Conservation (phyloP, 352 stramenopile species). For the Pythium biforme region DNA sequence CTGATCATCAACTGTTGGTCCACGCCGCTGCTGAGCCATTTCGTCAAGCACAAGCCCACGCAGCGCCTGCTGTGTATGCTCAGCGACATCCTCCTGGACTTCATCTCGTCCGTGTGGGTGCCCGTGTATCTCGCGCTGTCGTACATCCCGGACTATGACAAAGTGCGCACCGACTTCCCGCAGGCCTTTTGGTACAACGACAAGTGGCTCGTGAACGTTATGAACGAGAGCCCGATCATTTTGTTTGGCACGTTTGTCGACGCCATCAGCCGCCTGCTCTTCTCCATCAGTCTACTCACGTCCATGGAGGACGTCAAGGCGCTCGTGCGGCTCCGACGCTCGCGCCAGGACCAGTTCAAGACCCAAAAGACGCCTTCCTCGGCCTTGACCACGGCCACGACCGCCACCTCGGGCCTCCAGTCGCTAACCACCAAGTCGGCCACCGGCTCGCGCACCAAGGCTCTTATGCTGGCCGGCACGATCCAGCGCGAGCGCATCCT, state of each 20-base stretch:
- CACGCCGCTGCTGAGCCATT: conserved; percentile 3
- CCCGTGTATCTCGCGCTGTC: conserved; percentile 4
- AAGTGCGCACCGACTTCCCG: not conserved
- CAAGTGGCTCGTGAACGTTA: not conserved
- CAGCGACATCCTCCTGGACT: conserved; percentile 16
- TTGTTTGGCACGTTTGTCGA: conserved; percentile 10
- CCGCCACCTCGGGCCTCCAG: not conserved
- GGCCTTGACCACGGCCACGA: not conserved
- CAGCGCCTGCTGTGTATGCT: conserved; percentile 12
- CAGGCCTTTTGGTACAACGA: conserved; percentile 5
- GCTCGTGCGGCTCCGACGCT: conserved; percentile 4
- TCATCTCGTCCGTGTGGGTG: conserved; percentile 11
- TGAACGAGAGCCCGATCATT: conserved; percentile 10
- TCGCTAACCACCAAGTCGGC: not conserved
- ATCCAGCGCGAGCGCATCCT: not conserved
- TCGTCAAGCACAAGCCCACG: not conserved
- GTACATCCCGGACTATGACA: conserved; percentile 10
- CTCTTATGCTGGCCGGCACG: not conserved
- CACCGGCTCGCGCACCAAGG: not conserved
- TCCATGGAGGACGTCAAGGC: conserved; percentile 13
- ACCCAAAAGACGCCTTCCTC: not conserved
- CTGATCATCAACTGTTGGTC: conserved; percentile 23
- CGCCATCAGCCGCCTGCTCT: conserved; percentile 5
- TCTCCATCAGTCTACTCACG: conserved; percentile 9
- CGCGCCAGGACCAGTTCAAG: conserved; percentile 4